Conservation (phyloP, 805 yeast genomes). For the Ogataea philodendri region DNA sequence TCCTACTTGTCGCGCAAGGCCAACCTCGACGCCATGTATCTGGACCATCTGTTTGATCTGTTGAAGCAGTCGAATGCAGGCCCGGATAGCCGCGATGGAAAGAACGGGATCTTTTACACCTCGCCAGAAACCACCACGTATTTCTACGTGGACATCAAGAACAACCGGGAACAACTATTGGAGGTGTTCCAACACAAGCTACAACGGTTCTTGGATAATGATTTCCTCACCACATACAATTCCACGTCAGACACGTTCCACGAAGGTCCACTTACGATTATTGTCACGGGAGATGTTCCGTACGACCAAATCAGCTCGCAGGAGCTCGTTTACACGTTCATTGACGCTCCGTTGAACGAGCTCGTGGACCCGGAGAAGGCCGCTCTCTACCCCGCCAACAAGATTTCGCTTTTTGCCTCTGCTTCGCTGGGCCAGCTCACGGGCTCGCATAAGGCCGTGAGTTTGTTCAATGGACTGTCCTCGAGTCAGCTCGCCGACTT, state of each 20-base stretch:
- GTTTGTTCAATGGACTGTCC: slow-evolving; percentile 33
- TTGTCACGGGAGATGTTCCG: slow-evolving; percentile 67
- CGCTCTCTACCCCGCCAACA: slow-evolving; percentile 18
- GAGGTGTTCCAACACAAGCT: slow-evolving; percentile 43
- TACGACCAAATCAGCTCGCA: slow-evolving; percentile 33
- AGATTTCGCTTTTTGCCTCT: slow-evolving; percentile 26
- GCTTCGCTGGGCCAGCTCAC: slow-evolving; percentile 24
- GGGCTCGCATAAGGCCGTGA: slow-evolving; percentile 15
- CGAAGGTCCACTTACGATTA: slow-evolving; percentile 57
- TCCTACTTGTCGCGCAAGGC: slow-evolving; percentile 40
- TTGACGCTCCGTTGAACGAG: slow-evolving; percentile 50
- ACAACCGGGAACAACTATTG: slow-evolving; percentile 42
- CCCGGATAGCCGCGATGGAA: slow-evolving; percentile 3
- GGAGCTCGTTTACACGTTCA: slow-evolving; percentile 39
- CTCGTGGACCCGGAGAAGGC: slow-evolving; percentile 18
- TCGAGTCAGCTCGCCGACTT: slow-evolving; percentile 33
- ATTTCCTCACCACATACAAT: slow-evolving; percentile 51
- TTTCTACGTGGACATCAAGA: slow-evolving; percentile 62
- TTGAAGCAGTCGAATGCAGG: slow-evolving; percentile 45
- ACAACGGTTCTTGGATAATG: slow-evolving; percentile 44
- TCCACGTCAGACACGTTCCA: slow-evolving; percentile 32
- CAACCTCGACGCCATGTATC: slow-evolving; percentile 50
- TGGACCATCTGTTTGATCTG: slow-evolving; percentile 49
- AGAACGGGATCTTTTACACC: slow-evolving; percentile 43
- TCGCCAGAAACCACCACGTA: slow-evolving; percentile 48